phyloP scores from a whole-genome alignment of 1,284 basidiomycete species.

The Gomphus bonarii region DNA sequence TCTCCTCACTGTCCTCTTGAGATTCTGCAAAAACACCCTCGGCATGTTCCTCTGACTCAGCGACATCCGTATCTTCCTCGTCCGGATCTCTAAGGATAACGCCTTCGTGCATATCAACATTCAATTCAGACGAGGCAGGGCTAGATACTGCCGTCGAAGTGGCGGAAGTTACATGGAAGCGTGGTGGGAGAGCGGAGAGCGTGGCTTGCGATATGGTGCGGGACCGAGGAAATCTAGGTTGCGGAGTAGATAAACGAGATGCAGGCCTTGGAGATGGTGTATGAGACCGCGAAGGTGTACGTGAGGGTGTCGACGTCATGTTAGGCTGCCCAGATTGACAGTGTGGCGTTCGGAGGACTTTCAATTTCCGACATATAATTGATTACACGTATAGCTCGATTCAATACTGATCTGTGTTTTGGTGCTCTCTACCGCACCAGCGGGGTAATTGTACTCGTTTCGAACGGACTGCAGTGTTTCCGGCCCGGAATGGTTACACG shows the following conservation, averaged over 20 bases:
- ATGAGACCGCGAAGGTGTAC: background rate
- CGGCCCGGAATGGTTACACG: too few relatives aligned
- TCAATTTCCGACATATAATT: background rate
- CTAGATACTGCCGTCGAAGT: conserved; percentile 23
- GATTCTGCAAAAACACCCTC: conserved; percentile 38
- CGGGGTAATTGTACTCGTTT: too few relatives aligned
- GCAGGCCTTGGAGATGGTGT: background rate
- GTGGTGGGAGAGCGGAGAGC: conserved; percentile 5
- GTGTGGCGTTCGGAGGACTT: background rate
- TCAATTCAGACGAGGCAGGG: conserved; percentile 55
- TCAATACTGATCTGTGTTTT: too few relatives aligned
- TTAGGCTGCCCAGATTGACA: background rate
- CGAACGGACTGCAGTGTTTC: too few relatives aligned
- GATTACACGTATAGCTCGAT: background rate
- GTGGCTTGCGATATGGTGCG: conserved; percentile 4
- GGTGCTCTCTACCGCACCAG: too few relatives aligned
- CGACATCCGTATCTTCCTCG: conserved; percentile 21
- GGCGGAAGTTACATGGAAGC: background rate
- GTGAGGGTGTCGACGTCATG: conserved; percentile 8
- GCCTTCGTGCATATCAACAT: conserved; percentile 48
- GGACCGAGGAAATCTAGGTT: background rate
- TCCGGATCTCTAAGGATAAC: conserved; percentile 30
- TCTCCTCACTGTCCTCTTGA: conserved; percentile 37
- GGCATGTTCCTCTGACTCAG: conserved; percentile 17
- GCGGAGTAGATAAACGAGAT: background rate